A percentile compares a stretch with the other conserved stretches of the same genome.
Conservation (phyloP, 2,329 filamentous ascomycete genomes). For the Neocatenulostroma microsporum region DNA sequence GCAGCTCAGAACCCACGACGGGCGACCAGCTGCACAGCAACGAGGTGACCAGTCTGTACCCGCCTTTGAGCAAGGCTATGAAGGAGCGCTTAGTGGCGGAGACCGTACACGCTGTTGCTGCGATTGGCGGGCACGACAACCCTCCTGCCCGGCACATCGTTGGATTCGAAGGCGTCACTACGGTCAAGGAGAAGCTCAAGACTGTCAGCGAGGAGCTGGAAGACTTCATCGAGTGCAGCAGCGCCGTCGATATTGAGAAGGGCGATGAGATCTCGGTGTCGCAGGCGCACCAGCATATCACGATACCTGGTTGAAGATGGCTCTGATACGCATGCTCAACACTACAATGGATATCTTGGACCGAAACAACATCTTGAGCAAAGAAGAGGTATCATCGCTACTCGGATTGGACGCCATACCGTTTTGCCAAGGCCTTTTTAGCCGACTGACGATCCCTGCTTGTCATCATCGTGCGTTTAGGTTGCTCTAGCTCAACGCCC, state of each 20-base stretch:
- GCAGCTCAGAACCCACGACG: slow-evolving; percentile 32
- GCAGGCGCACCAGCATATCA: slow-evolving; percentile 5
- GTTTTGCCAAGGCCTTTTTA: too few relatives aligned
- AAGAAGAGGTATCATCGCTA: too few relatives aligned
- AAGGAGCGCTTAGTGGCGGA: slow-evolving; percentile 72
- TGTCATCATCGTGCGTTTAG: too few relatives aligned
- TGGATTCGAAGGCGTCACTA: slow-evolving; percentile 74
- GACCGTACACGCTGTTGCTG: slow-evolving; percentile 82
- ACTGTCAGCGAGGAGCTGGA: slow-evolving; percentile 94
- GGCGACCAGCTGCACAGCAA: slow-evolving; percentile 41
- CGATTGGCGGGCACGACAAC: slow-evolving; percentile 92
- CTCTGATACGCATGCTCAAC: too few relatives aligned
- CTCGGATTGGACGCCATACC: too few relatives aligned
- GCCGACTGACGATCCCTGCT: too few relatives aligned
- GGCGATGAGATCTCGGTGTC: slow-evolving; percentile 4
- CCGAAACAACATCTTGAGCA: too few relatives aligned
- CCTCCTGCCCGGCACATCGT: slow-evolving; percentile 92
- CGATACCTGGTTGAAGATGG: slow-evolving; percentile 4
- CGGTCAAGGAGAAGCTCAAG: slow-evolving; percentile 92
- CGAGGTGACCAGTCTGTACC: slow-evolving; percentile 61
- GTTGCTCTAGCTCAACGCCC: too few relatives aligned
- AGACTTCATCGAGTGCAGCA: slow-evolving; percentile 86
- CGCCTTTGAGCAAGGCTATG: slow-evolving; percentile 59
- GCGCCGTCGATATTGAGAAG: slow-evolving; percentile 64
- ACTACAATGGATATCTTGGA: too few relatives aligned